Evolutionary conservation across 345 rosid species (phyloP).

Genomic region (Clausena lansium): DNA sequence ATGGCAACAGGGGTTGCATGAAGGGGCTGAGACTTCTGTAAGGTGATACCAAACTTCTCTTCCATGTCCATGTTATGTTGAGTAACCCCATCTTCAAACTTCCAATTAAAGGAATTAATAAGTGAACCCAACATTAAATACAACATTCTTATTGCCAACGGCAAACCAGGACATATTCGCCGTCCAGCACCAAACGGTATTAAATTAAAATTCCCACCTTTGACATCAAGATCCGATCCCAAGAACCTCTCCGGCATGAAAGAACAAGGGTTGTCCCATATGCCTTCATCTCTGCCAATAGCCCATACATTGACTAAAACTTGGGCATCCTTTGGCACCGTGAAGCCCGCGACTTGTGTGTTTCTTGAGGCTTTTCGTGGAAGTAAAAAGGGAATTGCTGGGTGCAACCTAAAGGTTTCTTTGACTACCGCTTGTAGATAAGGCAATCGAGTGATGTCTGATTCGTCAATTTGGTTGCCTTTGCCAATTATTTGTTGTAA

Average conservation of each 20-base stretch:
- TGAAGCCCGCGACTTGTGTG: constrained; percentile 29
- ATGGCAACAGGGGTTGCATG: constrained; percentile 23
- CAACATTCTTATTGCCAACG: constrained; percentile 41
- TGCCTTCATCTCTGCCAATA: constrained; percentile 41
- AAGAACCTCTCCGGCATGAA: constrained; percentile 49
- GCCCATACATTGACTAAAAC: constrained; percentile 51
- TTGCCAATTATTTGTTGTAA: constrained; percentile 29
- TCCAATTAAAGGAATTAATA: constrained; percentile 44
- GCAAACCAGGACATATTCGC: constrained; percentile 47
- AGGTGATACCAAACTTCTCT: constrained; percentile 36
- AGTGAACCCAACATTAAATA: constrained; percentile 40
- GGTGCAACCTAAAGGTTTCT: constrained; percentile 56
- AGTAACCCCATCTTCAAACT: constrained; percentile 26
- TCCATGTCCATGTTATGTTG: constrained; percentile 34
- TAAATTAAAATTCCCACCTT: constrained; percentile 34
- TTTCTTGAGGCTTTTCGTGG: constrained; percentile 39
- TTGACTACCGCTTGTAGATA: constrained; percentile 46
- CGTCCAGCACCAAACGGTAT: constrained; percentile 49
- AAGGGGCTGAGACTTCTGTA: constrained; percentile 36
- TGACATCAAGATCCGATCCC: constrained; percentile 29
- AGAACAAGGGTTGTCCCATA: constrained; percentile 32
- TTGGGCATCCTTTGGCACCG: constrained; percentile 39
- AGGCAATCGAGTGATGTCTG: constrained; percentile 29
- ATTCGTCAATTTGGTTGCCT: constrained; percentile 33
- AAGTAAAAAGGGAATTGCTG: constrained; percentile 33